Evolutionary conservation across 2,329 filamentous ascomycete genomes (phyloP).

Genomic region (Aspergillus sclerotialis): DNA sequence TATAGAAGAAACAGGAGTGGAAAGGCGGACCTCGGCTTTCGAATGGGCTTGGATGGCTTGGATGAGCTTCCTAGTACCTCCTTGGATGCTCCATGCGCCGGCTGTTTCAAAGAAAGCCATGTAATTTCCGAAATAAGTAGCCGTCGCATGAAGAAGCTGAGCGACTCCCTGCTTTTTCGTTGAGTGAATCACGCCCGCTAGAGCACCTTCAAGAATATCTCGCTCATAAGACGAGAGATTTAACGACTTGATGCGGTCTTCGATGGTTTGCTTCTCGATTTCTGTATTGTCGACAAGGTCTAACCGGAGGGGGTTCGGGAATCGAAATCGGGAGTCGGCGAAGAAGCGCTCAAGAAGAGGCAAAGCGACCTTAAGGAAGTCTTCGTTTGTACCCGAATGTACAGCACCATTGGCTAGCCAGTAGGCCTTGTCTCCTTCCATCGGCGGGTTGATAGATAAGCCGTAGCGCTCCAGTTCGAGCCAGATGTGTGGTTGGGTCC

Average conservation of each 20-base stretch:
- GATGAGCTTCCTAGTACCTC: constrained; percentile 2
- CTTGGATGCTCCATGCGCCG: constrained; percentile 3
- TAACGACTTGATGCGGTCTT: constrained; percentile 6
- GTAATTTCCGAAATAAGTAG: constrained; percentile 7
- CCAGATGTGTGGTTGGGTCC: constrained; percentile 5
- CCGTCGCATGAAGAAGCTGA: constrained; percentile 7
- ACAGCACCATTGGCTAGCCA: constrained; percentile 5
- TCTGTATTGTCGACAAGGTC: constrained; percentile 6
- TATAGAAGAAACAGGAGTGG: constrained; percentile 1
- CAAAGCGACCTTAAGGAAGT: not conserved
- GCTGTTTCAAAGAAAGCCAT: constrained; percentile 5
- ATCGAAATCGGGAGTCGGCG: constrained; percentile 7
- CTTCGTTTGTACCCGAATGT: constrained; percentile 1
- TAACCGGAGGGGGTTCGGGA: constrained; percentile 5
- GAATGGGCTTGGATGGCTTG: constrained; percentile 3
- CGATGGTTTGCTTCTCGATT: constrained; percentile 6
- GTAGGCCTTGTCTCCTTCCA: constrained; percentile 1
- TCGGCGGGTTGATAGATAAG: not conserved
- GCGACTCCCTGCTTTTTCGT: constrained; percentile 7
- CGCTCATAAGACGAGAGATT: constrained; percentile 5
- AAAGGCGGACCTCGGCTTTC: constrained; percentile 2
- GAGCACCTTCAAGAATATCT: constrained; percentile 8
- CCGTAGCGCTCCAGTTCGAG: constrained; percentile 4
- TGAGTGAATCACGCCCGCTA: constrained; percentile 8
- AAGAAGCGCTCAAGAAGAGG: constrained; percentile 6